Conservation (phyloP, 179 eudicot genomes). For the Monotropa hypopitys region DNA sequence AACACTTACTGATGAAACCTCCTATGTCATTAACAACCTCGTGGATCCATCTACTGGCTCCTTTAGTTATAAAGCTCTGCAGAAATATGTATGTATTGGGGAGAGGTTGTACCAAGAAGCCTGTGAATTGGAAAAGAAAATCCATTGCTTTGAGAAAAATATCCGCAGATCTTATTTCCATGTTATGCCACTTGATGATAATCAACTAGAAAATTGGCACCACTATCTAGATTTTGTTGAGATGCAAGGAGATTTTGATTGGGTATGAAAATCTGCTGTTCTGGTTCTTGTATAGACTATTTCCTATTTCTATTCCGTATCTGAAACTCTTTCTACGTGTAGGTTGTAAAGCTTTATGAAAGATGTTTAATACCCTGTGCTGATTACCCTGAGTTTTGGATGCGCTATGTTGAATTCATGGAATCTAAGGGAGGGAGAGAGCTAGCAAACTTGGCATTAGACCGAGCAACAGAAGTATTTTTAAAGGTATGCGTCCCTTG, state of each 20-base stretch:
- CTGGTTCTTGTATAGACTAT: constrained; percentile 6
- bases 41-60: constrained; percentile 37
- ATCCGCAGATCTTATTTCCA: constrained; percentile 53
- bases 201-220: constrained; percentile 75
- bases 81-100: constrained; percentile 43
- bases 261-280: constrained; percentile 39
- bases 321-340: constrained; percentile 14
- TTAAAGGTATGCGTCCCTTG: constrained; percentile 37
- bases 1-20: constrained; percentile 33
- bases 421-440: constrained; percentile 78
- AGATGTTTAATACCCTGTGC: constrained; percentile 88
- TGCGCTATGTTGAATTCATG: constrained; percentile 80
- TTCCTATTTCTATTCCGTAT: not conserved
- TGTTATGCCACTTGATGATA: constrained; percentile 61
- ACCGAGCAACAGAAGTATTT: constrained; percentile 58
- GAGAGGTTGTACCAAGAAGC: constrained; percentile 46
- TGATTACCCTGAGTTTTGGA: constrained; percentile 82
- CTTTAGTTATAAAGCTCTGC: constrained; percentile 41
- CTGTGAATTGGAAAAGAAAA: constrained; percentile 44
- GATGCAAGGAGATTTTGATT: constrained; percentile 72
- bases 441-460: constrained; percentile 58
- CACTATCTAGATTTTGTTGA: constrained; percentile 65
- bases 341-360: constrained; percentile 82
- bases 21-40: constrained; percentile 36
- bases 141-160: constrained; percentile 45